Evolutionary conservation across 352 stramenopile genomes (phyloP), one percentile per base, ranked within the genome.

Genomic region (Phytophthora citrophthora): DNA sequence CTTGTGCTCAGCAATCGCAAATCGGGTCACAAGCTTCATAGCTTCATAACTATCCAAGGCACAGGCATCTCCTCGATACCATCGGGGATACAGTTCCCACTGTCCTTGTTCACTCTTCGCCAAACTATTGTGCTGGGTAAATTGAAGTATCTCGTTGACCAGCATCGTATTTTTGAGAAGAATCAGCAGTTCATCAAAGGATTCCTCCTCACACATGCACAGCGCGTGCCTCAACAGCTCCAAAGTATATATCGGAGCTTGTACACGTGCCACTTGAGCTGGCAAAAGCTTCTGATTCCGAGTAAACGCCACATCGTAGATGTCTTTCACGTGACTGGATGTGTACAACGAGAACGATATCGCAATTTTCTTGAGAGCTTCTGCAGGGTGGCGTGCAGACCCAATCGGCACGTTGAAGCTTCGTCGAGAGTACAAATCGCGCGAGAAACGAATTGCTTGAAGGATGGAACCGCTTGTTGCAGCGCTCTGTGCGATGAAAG

Each of bases 171-270:
- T 87, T 56, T 85, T 88, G 12, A 91, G 40, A 9, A 93, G 62
- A 46, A 88, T 49, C 27, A 91, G 61, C 0, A 60, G 84, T 57
- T 91, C 81, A 24, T 91, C 84, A 38, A 93, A 81, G 0, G 78
- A 72, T 3, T 72, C 54, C 24, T 68, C 48, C 26, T 87, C 70
- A 29, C 84, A 91, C 8, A 89, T 76, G 39, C 84, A 91, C 8
- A 91, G 77, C 29, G 81, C 64, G 34, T 90, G 90, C 6, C 54
- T 74, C 15, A 93, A 54, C 13, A 93, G 46, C 46, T 91, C 84
- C 6, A 90, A 48, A 6, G 81, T 81, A 38, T 82, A 86, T 6
- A 63, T 66, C 7, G 81, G 81, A n/a, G 84, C 77, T 58, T 78
- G 72, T 54, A 87, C 70, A 13, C 65, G 70, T 15, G 81, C 79